A percentile compares a stretch with the other conserved stretches of the same genome.
These are phyloP conservation scores for Volvox carteri DNA, from an alignment of 163 green algal genomes.

Conservation along the genomic window DNA sequence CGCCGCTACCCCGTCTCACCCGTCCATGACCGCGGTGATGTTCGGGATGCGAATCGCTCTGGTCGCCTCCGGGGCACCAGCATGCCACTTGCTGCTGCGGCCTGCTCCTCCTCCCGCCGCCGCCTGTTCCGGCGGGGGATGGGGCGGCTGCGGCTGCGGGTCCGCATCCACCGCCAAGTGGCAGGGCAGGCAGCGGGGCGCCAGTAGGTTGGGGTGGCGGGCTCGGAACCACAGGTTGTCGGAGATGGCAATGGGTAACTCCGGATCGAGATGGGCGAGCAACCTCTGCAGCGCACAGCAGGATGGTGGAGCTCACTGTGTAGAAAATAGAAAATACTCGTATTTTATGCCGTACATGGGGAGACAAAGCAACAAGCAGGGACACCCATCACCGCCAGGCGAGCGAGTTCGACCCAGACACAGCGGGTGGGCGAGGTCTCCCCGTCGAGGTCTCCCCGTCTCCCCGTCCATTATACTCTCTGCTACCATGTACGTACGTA, in stretches of 20 bases:
- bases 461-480: too few species aligned
- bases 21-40: not conserved
- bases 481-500: too few species aligned
- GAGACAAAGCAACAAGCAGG: too few species aligned
- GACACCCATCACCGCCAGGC: too few species aligned
- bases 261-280: constrained; percentile 50
- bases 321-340: too few species aligned
- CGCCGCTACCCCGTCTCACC: not conserved
- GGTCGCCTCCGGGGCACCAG: not conserved
- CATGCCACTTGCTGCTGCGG: not conserved
- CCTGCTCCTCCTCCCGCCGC: not conserved
- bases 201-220: constrained; percentile 46
- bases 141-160: not conserved
- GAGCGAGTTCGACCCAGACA: too few species aligned
- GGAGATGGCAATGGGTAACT: constrained; percentile 46
- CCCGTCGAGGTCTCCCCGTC: too few species aligned
- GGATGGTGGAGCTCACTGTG: too few species aligned
- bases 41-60: constrained; percentile 29
- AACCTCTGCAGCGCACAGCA: constrained; percentile 26
- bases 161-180: constrained; percentile 49
- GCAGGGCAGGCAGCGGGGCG: constrained; percentile 59
- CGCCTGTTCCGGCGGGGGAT: not conserved
- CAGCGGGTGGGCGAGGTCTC: too few species aligned
- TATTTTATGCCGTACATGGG: too few species aligned
- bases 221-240: constrained; percentile 58